Base-by-base conservation (phyloP, 495 filamentous ascomycete genomes). In the Penicillium cinerascens region DNA sequence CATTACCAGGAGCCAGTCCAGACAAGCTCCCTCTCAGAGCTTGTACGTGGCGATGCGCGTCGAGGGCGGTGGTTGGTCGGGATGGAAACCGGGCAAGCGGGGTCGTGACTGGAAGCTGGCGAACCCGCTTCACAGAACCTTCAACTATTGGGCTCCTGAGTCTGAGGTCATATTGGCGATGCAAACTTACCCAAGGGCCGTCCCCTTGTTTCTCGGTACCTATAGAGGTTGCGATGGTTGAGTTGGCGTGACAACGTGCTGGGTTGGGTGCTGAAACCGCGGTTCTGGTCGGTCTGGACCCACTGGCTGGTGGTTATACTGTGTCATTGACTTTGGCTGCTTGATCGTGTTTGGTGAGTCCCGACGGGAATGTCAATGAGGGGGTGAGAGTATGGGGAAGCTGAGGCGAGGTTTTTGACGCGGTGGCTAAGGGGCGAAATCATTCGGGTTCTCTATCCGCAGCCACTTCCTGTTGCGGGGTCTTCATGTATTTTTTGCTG, bases 121-220 rank as follows among this genome's bases (percentile, higher is more conserved):
- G 42, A 56, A 47, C 53, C 35, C 36, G 53, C 35, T 51, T 42
- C 42, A 56, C 47, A 51, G 17, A 39, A 35, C 13, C n/a, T 27
- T 35, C 6, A 33, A 11, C 23, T 15, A 39, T 39, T 39, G 37
- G 18, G 18, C n/a, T 7, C 37, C 8, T 22, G 23, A 17, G 11
- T 20, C 25, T 20, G 37, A 18, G 29, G 1, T 13, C 29, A 33
- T 4, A 3, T 33, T 33, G 29, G 29, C 29, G 11, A 10, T 33
- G 29, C 11, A 33, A 33, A 33, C 29, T 33, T 33, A 33, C 29
- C 29, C n/a, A n/a, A 33, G 10, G 10, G 10, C 3, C 1, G 29
- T 33, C 11, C 5, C 26, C 29, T 13, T 33, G 29, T 10, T 3
- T 13, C 29, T 13, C 29, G 29, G 29, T 33, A 33, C 29, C 7